These are phyloP conservation scores for Exobasidium rhododendri DNA, from an alignment of 1,284 basidiomycete species.

Conservation along the genomic window DNA sequence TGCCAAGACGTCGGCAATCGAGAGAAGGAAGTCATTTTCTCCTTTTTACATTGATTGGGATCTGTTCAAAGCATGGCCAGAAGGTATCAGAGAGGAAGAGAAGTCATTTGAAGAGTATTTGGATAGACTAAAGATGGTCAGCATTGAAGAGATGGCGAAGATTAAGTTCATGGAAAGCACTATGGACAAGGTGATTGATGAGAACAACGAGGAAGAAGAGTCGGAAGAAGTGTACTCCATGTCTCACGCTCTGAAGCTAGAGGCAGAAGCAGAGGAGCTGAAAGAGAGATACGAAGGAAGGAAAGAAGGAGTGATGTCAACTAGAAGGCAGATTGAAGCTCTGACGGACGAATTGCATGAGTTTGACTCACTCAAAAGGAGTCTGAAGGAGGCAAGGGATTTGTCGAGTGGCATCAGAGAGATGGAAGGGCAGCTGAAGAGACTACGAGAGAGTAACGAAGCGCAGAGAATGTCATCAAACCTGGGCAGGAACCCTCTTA, in stretches of 20 bases:
- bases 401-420: neutral
- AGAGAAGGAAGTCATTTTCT: neutral
- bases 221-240: neutral
- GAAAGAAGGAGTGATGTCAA: neutral
- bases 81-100: constrained; percentile 1
- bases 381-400: neutral
- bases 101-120: neutral
- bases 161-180: neutral
- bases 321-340: neutral
- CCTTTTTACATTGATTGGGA: neutral
- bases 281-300: neutral
- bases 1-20: neutral
- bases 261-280: neutral
- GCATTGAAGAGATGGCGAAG: neutral
- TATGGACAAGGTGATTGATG: neutral
- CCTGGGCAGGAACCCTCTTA: neutral
- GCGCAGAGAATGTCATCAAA: neutral
- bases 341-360: neutral
- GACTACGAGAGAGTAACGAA: neutral
- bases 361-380: neutral
- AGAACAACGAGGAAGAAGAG: neutral
- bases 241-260: neutral
- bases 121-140: neutral
- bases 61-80: neutral
- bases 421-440: neutral